Evolutionary conservation across 116 monocot species (phyloP).

Genomic region (Papilionanthe hybrid): DNA sequence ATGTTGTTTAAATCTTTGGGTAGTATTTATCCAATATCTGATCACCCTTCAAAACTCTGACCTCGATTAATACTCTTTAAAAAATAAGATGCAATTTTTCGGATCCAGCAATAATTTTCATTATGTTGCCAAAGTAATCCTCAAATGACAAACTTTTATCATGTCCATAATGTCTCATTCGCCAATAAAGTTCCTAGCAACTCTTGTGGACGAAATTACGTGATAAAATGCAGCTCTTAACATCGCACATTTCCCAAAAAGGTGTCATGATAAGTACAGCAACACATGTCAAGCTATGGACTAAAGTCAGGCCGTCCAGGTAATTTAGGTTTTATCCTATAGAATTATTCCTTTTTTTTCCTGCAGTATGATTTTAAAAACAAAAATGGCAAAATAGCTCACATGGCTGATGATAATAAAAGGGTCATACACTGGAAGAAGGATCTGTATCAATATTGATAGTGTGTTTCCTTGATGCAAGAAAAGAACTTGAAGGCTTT

Average conservation of each 20-base stretch:
- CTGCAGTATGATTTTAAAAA: neutral
- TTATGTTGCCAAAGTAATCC: neutral
- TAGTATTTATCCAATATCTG: too few species aligned
- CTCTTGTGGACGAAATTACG: neutral
- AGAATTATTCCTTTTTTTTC: neutral
- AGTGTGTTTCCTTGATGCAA: conserved; percentile 14
- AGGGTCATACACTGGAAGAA: conserved; percentile 51
- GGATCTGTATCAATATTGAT: conserved; percentile 28
- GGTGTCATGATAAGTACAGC: neutral
- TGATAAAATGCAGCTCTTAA: neutral
- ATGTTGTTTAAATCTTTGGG: too few species aligned
- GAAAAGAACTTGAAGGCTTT: conserved; percentile 21
- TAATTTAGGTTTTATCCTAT: neutral
- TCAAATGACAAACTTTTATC: too few species aligned
- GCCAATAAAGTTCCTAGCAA: neutral
- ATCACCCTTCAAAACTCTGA: too few species aligned
- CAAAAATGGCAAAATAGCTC: neutral
- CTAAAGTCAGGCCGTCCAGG: neutral
- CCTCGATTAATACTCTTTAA: too few species aligned
- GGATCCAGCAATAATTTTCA: neutral
- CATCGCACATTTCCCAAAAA: neutral
- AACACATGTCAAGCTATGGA: neutral
- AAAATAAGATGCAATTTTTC: too few species aligned
- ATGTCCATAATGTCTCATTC: too few species aligned
- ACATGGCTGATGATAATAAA: neutral